Conservation (phyloP, 2,329 filamentous ascomycete genomes). For the Epichloe glyceriae region DNA sequence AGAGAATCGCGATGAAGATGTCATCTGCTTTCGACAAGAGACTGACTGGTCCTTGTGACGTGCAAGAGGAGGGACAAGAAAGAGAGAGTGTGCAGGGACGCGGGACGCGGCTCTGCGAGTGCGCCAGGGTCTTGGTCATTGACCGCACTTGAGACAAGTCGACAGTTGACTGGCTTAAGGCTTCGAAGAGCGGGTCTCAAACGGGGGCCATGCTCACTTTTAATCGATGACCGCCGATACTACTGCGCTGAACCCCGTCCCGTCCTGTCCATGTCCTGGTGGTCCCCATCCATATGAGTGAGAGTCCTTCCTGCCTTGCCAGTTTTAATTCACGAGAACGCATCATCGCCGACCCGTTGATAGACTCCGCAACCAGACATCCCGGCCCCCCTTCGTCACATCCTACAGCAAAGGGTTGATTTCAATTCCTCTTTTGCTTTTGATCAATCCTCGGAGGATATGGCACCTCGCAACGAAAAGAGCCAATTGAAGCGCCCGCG, state of each 20-base stretch:
- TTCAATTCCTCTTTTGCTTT: background rate
- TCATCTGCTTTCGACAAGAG: background rate
- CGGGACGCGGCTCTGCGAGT: background rate
- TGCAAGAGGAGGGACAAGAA: background rate
- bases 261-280: too few species aligned
- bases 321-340: background rate
- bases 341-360: background rate
- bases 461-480: conserved; percentile 56
- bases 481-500: conserved; percentile 74
- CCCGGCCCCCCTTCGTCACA: too few species aligned
- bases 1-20: background rate
- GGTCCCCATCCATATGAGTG: too few species aligned
- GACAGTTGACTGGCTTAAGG: background rate
- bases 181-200: background rate
- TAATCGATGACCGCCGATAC: too few species aligned
- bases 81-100: background rate
- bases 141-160: background rate
- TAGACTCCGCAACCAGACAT: background rate
- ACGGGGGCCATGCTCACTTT: background rate
- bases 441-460: conserved; percentile 17
- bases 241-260: too few species aligned
- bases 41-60: background rate
- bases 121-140: background rate
- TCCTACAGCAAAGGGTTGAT: background rate
- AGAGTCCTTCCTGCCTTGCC: too few species aligned